Conservation (phyloP, 805 yeast species). For the Candida nanaspora region DNA sequence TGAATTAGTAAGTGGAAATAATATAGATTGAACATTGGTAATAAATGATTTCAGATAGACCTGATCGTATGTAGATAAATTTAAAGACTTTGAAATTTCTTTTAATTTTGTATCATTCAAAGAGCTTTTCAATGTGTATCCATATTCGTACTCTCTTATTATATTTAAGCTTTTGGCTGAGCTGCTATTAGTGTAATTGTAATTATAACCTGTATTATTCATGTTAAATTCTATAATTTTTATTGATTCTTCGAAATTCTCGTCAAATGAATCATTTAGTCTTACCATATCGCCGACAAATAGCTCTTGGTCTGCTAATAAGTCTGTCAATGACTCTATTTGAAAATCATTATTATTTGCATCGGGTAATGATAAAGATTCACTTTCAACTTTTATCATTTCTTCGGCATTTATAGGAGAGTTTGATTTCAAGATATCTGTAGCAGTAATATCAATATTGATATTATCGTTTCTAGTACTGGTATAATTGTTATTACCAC, state of each 20-base stretch:
- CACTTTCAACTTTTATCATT: background rate
- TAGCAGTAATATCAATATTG: too few relatives aligned
- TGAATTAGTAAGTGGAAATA: constrained; percentile 21
- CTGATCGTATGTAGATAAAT: constrained; percentile 9
- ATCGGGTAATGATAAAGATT: background rate
- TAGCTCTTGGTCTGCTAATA: constrained; percentile 15
- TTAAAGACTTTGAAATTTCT: constrained; percentile 12
- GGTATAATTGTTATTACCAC: too few relatives aligned
- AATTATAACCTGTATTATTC: constrained; percentile 1
- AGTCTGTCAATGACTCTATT: background rate
- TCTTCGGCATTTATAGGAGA: background rate
- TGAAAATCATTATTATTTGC: constrained; percentile 1
- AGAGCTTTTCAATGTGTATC: constrained; percentile 12
- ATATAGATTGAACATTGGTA: constrained; percentile 20
- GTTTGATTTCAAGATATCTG: too few relatives aligned
- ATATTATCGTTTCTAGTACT: too few relatives aligned
- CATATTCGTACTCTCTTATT: constrained; percentile 14
- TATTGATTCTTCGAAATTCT: constrained; percentile 1
- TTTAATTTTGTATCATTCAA: constrained; percentile 10
- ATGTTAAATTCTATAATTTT: background rate
- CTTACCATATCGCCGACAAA: constrained; percentile 15
- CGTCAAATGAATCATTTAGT: background rate
- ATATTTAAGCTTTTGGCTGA: background rate
- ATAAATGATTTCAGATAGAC: constrained; percentile 21
- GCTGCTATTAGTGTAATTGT: background rate